Base-by-base conservation (phyloP, 768 basidiomycete species). In the Suillus paluster region DNA sequence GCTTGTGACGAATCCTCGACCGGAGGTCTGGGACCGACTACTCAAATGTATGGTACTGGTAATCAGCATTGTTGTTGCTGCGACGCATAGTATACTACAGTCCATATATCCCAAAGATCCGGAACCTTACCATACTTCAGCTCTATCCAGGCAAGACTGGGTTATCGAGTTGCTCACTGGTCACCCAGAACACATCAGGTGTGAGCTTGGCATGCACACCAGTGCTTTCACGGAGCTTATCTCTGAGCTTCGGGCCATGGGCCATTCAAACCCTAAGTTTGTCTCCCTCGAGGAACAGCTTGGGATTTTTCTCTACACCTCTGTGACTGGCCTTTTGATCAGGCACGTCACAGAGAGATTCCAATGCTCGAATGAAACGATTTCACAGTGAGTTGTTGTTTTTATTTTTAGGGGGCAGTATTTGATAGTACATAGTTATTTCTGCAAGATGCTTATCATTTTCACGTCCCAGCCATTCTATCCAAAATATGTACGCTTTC, bases 271-370 rank as follows among this genome's bases (percentile, higher is more conserved):
- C 19, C 73, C 71, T 0, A 62, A 58, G 23, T 64, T 67, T 65
- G 65, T 79, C 10, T 57, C 68, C 0, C 50, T 68, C 0, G 72
- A 79, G 38, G 80, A 81, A 57, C 75, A 80, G 57, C 53, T 79
- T 17, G 77, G 76, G 1, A 77, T 80, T 15, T 80, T 80, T 59
- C 70, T 80, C n/a, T 53, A 30, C 30, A 30, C 30, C 30, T 30
- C 30, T 30, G 30, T 30, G 6, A 30, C 30, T 30, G 30, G 30
- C 30, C 30, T 30, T 3, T 30, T 6, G 6, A 30, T 30, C 30
- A 30, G 30, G 30, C 30, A 30, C 30, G 6, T 30, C 6, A 6
- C 30, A 30, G 30, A 30, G 30, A 30, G 30, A 30, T 30, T 30
- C 6, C 30, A 30, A 30, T 6, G 30, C 30, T 30, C 30, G 6